A percentile compares a stretch with the other conserved stretches of the same genome.
Conservation (phyloP, 768 basidiomycete species). For the Lentinula sp. region DNA sequence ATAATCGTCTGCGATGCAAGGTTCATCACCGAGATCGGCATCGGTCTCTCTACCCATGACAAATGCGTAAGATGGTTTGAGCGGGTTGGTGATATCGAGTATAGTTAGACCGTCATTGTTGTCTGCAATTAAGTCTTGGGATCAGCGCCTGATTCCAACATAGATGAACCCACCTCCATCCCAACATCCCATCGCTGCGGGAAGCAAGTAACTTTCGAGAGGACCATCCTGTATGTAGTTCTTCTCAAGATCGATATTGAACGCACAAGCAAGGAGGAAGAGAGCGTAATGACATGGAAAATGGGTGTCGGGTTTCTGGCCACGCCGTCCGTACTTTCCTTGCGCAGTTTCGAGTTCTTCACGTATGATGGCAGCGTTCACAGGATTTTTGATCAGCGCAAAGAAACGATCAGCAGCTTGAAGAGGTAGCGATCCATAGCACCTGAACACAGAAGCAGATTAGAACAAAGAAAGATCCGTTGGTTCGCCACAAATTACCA, state of each 20-base stretch:
- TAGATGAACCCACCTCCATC: constrained; percentile 14
- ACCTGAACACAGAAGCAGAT: constrained; percentile 6
- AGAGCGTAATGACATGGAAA: constrained; percentile 27
- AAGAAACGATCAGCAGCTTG: constrained; percentile 24
- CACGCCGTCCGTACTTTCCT: constrained; percentile 11
- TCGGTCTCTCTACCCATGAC: not conserved
- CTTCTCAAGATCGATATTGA: constrained; percentile 20
- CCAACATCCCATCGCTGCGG: constrained; percentile 18
- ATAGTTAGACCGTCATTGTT: constrained; percentile 30
- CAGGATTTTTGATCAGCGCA: constrained; percentile 24
- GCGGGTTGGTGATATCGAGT: constrained; percentile 25
- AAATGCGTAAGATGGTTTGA: constrained; percentile 22
- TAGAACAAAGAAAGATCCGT: too few species aligned
- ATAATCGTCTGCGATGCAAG: constrained; percentile 5
- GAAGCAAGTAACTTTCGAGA: constrained; percentile 13
- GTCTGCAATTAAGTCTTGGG: constrained; percentile 13
- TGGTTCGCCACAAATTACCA: constrained; percentile 13
- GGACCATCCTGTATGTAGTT: constrained; percentile 12
- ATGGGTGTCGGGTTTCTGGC: constrained; percentile 4
- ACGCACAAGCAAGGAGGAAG: constrained; percentile 24
- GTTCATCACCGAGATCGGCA: not conserved
- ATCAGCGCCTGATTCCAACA: not conserved
- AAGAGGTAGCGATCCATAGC: constrained; percentile 27
- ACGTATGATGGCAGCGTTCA: constrained; percentile 29
- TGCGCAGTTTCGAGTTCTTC: constrained; percentile 25